Percentiles rank a stretch among this genome's conserved stretches.
Evolutionary conservation across 192 early-diverging fungal species (phyloP).

Genomic region (Entophlyctis luteolus): DNA sequence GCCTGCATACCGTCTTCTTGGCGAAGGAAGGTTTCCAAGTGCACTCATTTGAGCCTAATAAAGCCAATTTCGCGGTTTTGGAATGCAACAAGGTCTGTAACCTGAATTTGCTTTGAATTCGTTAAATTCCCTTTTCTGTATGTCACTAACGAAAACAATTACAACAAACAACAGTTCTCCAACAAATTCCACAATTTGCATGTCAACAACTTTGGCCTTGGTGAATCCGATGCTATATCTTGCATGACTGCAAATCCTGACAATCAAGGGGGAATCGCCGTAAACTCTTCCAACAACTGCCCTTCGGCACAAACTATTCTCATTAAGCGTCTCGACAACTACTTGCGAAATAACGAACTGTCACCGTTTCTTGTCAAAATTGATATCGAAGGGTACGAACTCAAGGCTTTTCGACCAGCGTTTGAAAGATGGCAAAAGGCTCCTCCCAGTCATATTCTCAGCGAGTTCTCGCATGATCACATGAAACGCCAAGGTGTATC

Average conservation of each 20-base stretch:
- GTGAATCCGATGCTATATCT: neutral
- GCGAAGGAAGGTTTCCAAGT: neutral
- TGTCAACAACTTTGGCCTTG: conserved; percentile 1
- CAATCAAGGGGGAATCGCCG: neutral
- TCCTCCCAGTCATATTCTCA: neutral
- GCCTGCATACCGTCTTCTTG: neutral
- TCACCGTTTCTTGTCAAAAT: neutral
- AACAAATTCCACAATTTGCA: neutral
- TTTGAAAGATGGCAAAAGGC: neutral
- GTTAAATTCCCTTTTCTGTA: no score
- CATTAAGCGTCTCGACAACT: neutral
- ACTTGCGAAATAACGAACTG: neutral
- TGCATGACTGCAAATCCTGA: neutral
- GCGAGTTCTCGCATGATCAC: neutral
- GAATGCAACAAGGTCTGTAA: neutral
- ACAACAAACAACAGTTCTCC: no score
- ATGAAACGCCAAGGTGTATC: neutral
- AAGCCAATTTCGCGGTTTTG: neutral
- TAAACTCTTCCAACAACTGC: neutral
- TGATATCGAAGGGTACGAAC: neutral
- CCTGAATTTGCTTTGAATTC: no score
- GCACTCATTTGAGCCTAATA: neutral
- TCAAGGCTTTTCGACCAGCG: neutral
- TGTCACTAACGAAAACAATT: neutral
- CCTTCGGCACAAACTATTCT: neutral